Conservation (phyloP, 352 stramenopile genomes). For the Globisporangium okanoganense region DNA sequence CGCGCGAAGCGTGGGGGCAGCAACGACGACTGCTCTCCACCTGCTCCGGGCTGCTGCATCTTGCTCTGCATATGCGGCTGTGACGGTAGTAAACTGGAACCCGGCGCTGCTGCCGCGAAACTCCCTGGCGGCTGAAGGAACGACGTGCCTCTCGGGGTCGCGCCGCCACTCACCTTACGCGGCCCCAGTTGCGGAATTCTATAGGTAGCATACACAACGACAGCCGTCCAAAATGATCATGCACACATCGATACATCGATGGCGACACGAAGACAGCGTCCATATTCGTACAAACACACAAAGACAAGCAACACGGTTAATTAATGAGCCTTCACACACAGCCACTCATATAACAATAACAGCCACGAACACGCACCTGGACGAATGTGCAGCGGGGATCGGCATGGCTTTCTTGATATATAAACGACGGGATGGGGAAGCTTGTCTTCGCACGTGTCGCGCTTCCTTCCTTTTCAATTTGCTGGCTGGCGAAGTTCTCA, state of each 20-base stretch:
- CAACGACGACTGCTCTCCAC: slow-evolving; percentile 2
- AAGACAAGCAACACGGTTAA: not conserved
- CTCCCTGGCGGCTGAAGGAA: slow-evolving; percentile 15
- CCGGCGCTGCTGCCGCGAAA: slow-evolving; percentile 6
- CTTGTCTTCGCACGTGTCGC: not conserved
- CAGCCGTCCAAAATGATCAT: not conserved
- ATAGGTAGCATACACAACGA: not conserved
- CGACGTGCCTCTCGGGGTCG: slow-evolving; percentile 12
- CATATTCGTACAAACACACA: not conserved
- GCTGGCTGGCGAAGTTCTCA: not conserved
- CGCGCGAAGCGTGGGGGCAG: slow-evolving; percentile 14
- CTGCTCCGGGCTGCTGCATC: not conserved
- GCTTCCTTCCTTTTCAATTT: not conserved
- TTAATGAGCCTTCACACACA: not conserved
- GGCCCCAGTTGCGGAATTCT: slow-evolving; percentile 21
- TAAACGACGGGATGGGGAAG: not conserved
- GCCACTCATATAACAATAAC: not conserved
- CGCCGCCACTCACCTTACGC: slow-evolving; percentile 12
- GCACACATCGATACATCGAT: not conserved
- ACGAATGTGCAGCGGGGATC: slow-evolving; percentile 10
- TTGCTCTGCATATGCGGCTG: slow-evolving; percentile 7
- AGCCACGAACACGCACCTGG: slow-evolving; percentile 9
- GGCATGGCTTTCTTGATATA: slow-evolving; percentile 3
- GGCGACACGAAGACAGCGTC: not conserved
- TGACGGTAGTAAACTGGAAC: slow-evolving; percentile 5